phyloP scores from a whole-genome alignment of 768 basidiomycete species.

The Cystobasidium onofrii region DNA sequence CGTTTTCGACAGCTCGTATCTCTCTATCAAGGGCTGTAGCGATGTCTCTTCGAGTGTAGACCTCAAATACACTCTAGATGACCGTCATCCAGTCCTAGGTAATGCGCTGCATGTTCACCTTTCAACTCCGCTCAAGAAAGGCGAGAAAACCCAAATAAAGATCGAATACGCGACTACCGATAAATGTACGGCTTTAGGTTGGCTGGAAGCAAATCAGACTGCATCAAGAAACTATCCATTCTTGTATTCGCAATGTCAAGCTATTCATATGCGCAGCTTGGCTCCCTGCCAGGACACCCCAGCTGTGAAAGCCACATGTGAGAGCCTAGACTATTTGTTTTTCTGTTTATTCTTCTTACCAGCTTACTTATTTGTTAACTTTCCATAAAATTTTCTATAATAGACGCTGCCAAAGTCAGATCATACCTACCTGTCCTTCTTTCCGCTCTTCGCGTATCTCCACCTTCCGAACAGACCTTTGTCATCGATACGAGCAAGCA shows the following conservation, averaged over 20 bases:
- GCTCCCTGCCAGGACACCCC: slow-evolving; percentile 69
- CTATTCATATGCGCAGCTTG: slow-evolving; percentile 74
- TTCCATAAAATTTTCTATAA: too few relatives aligned
- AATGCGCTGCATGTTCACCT: slow-evolving; percentile 62
- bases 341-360: too few relatives aligned
- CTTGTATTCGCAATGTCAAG: slow-evolving; percentile 73
- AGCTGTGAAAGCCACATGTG: slow-evolving; percentile 74
- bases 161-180: slow-evolving; percentile 67
- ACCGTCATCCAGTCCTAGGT: slow-evolving; percentile 65
- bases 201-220: slow-evolving; percentile 68
- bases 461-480: slow-evolving; percentile 43
- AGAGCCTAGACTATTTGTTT: too few relatives aligned
- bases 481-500: slow-evolving; percentile 17
- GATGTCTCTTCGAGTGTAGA: slow-evolving; percentile 46
- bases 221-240: slow-evolving; percentile 20
- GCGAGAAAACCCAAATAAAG: slow-evolving; percentile 50
- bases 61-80: slow-evolving; percentile 53
- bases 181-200: slow-evolving; percentile 69
- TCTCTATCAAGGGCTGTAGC: slow-evolving; percentile 51
- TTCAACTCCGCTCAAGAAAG: slow-evolving; percentile 48
- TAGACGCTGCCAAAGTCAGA: slow-evolving; percentile 60
- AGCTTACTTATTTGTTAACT: too few relatives aligned
- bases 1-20: slow-evolving; percentile 62
- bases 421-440: slow-evolving; percentile 78
- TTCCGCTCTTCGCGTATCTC: slow-evolving; percentile 71